These are phyloP conservation scores for Saitoella complicata DNA, from an alignment of 805 yeast genomes.

Conservation along the genomic window DNA sequence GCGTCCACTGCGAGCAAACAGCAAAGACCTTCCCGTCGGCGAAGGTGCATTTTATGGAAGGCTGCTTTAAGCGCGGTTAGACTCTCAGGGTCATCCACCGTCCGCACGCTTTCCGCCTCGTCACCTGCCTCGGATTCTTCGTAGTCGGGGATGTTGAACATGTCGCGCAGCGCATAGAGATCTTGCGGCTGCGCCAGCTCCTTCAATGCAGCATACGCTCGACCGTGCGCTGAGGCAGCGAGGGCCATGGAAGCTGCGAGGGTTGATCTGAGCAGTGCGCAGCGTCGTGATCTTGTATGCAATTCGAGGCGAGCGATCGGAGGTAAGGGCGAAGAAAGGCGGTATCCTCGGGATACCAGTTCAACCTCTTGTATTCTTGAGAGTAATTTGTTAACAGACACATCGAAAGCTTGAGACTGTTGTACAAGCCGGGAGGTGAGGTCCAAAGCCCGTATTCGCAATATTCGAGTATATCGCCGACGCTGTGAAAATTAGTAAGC, in stretches of 20 bases:
- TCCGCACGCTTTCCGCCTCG: neutral
- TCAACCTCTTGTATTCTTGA: slow-evolving; percentile 14
- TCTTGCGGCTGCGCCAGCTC: slow-evolving; percentile 2
- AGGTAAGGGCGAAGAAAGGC: neutral
- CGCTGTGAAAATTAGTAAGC: too few relatives aligned
- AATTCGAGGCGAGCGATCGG: neutral
- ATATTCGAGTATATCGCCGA: slow-evolving; percentile 10
- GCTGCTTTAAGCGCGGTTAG: slow-evolving; percentile 7
- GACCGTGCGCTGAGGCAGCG: neutral
- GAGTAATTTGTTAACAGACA: slow-evolving; percentile 8
- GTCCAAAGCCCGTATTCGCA: slow-evolving; percentile 5
- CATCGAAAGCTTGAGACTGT: slow-evolving; percentile 11
- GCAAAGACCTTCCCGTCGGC: slow-evolving; percentile 12
- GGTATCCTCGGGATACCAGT: slow-evolving; percentile 9
- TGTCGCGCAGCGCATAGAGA: neutral
- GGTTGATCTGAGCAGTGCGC: neutral
- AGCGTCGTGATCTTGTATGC: slow-evolving; percentile 2
- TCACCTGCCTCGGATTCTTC: neutral
- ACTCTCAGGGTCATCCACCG: neutral
- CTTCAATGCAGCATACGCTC: slow-evolving; percentile 6
- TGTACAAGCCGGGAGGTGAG: slow-evolving; percentile 9
- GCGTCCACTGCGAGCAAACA: slow-evolving; percentile 13
- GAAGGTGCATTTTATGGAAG: slow-evolving; percentile 9
- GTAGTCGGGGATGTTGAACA: slow-evolving; percentile 1
- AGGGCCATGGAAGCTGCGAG: neutral